Percentiles rank a stretch among this genome's conserved stretches.
phyloP scores from a whole-genome alignment of 2,329 filamentous ascomycete genomes.

The Colletotrichum agaves region DNA sequence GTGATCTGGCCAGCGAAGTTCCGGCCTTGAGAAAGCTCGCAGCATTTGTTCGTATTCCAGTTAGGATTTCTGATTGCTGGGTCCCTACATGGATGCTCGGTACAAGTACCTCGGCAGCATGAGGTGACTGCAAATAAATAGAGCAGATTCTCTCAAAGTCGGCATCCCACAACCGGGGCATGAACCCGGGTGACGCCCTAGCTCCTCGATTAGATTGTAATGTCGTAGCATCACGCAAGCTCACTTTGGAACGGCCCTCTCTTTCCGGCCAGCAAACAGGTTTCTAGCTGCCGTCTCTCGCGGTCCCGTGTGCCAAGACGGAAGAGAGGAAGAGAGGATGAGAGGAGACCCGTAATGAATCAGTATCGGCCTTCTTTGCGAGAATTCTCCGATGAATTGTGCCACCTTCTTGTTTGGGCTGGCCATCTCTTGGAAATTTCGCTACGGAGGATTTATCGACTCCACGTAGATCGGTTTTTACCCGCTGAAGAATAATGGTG shows the following conservation, averaged over 20 bases:
- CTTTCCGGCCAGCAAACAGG: not conserved
- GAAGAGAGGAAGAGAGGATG: not conserved
- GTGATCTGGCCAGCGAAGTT: not conserved
- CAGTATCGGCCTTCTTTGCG: too few species aligned
- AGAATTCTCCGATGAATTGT: not conserved
- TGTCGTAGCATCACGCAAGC: not conserved
- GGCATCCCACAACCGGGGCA: not conserved
- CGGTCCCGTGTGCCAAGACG: not conserved
- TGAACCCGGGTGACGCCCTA: not conserved
- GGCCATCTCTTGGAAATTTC: too few species aligned
- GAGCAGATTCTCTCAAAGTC: not conserved
- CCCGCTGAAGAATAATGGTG: not conserved
- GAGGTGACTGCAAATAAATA: not conserved
- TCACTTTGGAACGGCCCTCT: not conserved
- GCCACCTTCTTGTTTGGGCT: not conserved
- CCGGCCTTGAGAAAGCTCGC: not conserved
- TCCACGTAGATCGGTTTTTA: not conserved
- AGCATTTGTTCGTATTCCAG: too few species aligned
- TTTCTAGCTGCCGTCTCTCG: not conserved
- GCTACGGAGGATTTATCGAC: not conserved
- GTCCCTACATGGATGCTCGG: too few species aligned
- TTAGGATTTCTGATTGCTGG: too few species aligned
- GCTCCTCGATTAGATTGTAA: constrained; percentile 2
- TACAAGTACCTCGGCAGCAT: too few species aligned
- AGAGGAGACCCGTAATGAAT: not conserved